These are phyloP conservation scores for Grosmannia clavigera DNA, from an alignment of 2,329 filamentous ascomycete genomes.

Conservation along the genomic window DNA sequence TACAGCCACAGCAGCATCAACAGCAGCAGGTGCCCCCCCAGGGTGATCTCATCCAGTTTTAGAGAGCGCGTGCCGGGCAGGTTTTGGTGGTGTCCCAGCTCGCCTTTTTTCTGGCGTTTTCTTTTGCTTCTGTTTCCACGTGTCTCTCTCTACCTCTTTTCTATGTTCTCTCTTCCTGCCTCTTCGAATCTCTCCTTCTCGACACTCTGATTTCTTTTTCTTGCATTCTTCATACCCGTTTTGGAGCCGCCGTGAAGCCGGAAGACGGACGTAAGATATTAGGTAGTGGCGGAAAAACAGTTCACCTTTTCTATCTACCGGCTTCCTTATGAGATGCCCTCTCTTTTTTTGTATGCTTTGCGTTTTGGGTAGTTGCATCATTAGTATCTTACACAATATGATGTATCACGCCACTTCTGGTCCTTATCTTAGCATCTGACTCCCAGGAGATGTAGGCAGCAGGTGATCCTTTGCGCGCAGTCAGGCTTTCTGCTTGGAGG, in stretches of 20 bases:
- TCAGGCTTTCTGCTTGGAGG: background rate
- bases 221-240: background rate
- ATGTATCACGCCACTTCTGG: background rate
- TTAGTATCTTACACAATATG: background rate
- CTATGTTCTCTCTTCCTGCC: background rate
- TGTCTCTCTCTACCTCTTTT: background rate
- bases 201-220: background rate
- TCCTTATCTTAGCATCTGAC: background rate
- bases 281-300: slow-evolving; percentile 2
- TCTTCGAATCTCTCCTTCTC: background rate
- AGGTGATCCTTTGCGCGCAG: background rate
- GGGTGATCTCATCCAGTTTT: slow-evolving; percentile 51
- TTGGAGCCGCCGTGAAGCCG: background rate
- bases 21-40: slow-evolving; percentile 31
- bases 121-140: background rate
- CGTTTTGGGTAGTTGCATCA: slow-evolving; percentile 1
- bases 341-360: background rate
- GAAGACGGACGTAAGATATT: slow-evolving; percentile 2
- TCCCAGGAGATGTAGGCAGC: background rate
- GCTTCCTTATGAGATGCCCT: background rate
- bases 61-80: slow-evolving; percentile 10
- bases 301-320: background rate
- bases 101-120: background rate
- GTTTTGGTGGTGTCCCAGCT: background rate
- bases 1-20: slow-evolving; percentile 39